Evolutionary conservation across 179 eudicot genomes (phyloP).

Genomic region (Dionaea muscipula): DNA sequence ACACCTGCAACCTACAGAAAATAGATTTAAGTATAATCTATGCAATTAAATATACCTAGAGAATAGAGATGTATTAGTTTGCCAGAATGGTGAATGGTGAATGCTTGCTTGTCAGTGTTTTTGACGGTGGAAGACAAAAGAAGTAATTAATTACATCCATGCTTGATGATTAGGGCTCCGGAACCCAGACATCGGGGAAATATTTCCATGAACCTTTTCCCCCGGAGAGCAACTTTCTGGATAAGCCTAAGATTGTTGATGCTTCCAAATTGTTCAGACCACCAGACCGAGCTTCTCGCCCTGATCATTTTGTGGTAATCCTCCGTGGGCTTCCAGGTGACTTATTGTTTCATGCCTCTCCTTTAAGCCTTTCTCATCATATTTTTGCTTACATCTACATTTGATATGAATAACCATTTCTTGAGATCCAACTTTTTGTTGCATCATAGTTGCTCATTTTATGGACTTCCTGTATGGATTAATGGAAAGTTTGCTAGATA

Average conservation of each 20-base stretch:
- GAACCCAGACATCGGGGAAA: slow-evolving; percentile 20
- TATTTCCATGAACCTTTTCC: slow-evolving; percentile 26
- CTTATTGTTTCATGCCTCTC: not conserved
- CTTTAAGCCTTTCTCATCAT: not conserved
- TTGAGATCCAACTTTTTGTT: too few species aligned
- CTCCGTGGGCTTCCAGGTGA: slow-evolving; percentile 98
- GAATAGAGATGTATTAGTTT: too few species aligned
- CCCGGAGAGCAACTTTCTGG: slow-evolving; percentile 18
- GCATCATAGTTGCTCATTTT: too few species aligned
- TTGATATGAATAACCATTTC: not conserved
- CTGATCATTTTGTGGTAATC: slow-evolving; percentile 85
- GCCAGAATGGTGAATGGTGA: too few species aligned
- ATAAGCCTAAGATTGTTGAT: slow-evolving; percentile 51
- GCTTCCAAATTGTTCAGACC: slow-evolving; percentile 63
- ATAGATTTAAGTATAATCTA: too few species aligned
- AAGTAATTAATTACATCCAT: not conserved
- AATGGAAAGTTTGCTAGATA: too few species aligned
- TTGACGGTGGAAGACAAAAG: not conserved
- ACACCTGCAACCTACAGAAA: too few species aligned
- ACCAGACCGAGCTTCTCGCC: slow-evolving; percentile 79
- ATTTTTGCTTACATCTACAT: not conserved
- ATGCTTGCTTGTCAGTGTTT: not conserved
- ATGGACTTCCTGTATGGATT: too few species aligned
- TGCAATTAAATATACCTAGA: too few species aligned
- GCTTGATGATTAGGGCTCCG: slow-evolving; percentile 28